Base-by-base conservation (phyloP, 129 eudicot species). In the Cynara cardunculus region DNA sequence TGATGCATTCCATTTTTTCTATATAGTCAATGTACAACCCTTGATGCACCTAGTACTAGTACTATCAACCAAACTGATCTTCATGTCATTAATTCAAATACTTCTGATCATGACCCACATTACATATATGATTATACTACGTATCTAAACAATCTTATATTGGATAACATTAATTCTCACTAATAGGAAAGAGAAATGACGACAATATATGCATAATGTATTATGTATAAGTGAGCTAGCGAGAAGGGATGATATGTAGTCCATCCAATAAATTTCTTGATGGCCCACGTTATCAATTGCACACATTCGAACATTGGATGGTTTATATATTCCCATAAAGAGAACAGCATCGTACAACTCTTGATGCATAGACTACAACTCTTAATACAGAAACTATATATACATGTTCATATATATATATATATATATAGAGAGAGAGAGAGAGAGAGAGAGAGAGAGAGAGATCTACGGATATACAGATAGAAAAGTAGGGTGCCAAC, bases 1-100 rank as follows among this genome's bases (percentile, higher is more conserved):
- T 78, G 82, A 78, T 84, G 82, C 74, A 71, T 86, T 78, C 69
- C 86, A 80, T 49, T 32, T 76, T 76, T 66, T 59, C 22, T 1
- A 41, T 32, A 69, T 16, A 35, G 30, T 68, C 25, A 22, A 81
- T 61, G 56, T 69, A 82, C 81, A 69, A 5, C 41, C 35, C 46
- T 80, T 28, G 18, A 72, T 80, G 78, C 28, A 75, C 26, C 31
- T 59, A 64, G 65, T 56, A 62, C 31, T 59, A 64, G 65, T 56
- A 62, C 68, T 1, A 56, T 1, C 16, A 49, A 70, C 22, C 65
- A 18, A 67, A 68, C 8, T 46, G 26, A 68, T 81, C 39, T 80
- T 25, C 9, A n/a, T n/a, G n/a, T n/a, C n/a, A n/a, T n/a, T n/a
- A n/a, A 59, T 80, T n/a, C 18, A 66, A 13, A 67, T 68, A 66